Evolutionary conservation across 2,329 filamentous ascomycete genomes (phyloP), one percentile per base, ranked within the genome.

Genomic region (Xylaria sp.): DNA sequence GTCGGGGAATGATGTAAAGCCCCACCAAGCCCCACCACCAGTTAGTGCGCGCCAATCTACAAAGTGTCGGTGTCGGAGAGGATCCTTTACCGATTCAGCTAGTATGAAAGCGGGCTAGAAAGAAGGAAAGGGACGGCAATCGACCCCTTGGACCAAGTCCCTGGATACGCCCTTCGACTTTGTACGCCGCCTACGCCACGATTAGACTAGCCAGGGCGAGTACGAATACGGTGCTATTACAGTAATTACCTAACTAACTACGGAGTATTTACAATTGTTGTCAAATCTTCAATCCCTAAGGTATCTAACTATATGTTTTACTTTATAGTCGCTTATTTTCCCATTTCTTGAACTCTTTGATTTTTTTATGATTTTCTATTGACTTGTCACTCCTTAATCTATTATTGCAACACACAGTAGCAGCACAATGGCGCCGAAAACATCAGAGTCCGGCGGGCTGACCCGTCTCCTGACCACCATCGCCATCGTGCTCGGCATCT

Each of bases 401-500:
- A 23, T 20, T 15, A 13, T 13, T 13, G 36, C 36, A 15, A 39
- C 12, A 39, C 18, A 39, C 45, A 57, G 32, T 43, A 15, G 15
- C 5, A 20, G 34, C 23, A 46, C 36, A 59, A 71, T 68, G 64
- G 65, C 65, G 32, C 45, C 61, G 28, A 65, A 55, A 55, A 25
- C 50, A 2, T 62, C 66, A 30, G 36, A 56, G 18, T 34, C 48
- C 61, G 65, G 70, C 70, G 56, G 74, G 66, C 60, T 78, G 66
- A 61, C 73, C 72, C 78, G 79, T 65, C 76, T 84, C 67, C 80
- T 88, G 70, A 83, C 80, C 70, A 77, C 86, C 71, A 74, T 90
- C 69, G 85, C 84, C 58, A 74, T 89, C 62, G 73, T 89, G 55
- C 79, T 89, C 60, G 88, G 84, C 63, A 74, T 89, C 70, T 77